A percentile compares a stretch with the other conserved stretches of the same genome.
Conservation (phyloP, 1,284 basidiomycete genomes). For the Tilletiopsis washingtonensis region DNA sequence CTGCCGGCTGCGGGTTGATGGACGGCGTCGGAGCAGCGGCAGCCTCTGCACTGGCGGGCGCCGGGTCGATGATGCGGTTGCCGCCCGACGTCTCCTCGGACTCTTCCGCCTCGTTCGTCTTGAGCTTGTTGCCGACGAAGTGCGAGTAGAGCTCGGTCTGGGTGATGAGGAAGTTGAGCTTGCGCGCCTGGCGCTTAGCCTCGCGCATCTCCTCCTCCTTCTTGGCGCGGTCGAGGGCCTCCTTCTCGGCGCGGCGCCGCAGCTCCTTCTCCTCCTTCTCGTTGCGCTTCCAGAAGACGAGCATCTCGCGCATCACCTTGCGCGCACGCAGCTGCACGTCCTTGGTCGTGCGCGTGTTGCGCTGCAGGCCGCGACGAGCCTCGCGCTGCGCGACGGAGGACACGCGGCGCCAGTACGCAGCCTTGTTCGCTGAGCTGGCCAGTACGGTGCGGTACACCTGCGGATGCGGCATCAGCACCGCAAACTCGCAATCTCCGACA, state of each 20-base stretch:
- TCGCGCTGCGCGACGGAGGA: slow-evolving; percentile 68
- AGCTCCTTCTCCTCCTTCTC: slow-evolving; percentile 85
- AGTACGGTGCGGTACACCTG: slow-evolving; percentile 42
- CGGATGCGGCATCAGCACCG: background rate
- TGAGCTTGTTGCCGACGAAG: slow-evolving; percentile 97
- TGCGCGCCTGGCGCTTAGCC: slow-evolving; percentile 86
- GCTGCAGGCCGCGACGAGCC: slow-evolving; percentile 70
- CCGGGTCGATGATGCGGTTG: slow-evolving; percentile 21
- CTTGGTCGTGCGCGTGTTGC: slow-evolving; percentile 74
- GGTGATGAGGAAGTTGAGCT: slow-evolving; percentile 97
- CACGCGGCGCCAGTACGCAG: slow-evolving; percentile 65
- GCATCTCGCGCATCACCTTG: slow-evolving; percentile 72
- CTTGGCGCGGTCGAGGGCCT: slow-evolving; percentile 54
- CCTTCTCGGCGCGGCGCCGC: slow-evolving; percentile 83
- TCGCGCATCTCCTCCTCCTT: slow-evolving; percentile 95
- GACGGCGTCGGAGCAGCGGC: slow-evolving; percentile 49
- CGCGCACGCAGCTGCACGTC: slow-evolving; percentile 81
- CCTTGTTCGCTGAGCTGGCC: slow-evolving; percentile 36
- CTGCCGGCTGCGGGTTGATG: slow-evolving; percentile 58
- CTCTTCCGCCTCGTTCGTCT: slow-evolving; percentile 86
- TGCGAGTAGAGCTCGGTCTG: slow-evolving; percentile 99
- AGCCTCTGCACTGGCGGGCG: slow-evolving; percentile 12
- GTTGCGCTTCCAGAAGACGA: slow-evolving; percentile 95
- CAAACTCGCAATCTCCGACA: background rate
- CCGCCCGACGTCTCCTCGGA: slow-evolving; percentile 54